phyloP scores from a whole-genome alignment of 441 rosid genomes.

The Theobroma grandiflorum region DNA sequence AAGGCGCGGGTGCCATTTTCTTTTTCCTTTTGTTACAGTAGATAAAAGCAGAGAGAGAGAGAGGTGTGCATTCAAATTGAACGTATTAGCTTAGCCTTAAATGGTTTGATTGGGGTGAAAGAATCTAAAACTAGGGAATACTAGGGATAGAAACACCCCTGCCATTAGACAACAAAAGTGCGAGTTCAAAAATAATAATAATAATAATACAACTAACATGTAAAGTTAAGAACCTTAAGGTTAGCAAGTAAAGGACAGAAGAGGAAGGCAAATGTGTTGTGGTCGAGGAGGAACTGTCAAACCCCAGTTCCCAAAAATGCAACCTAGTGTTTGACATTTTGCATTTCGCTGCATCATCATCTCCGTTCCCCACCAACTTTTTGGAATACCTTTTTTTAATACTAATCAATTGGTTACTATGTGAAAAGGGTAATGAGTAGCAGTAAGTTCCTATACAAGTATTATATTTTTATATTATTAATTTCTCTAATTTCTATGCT shows the following conservation, averaged over 20 bases:
- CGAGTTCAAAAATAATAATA: constrained; percentile 13
- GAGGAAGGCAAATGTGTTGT: constrained; percentile 9
- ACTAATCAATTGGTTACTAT: neutral
- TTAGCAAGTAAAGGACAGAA: constrained; percentile 37
- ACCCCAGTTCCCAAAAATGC: constrained; percentile 62
- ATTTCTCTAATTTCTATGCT: no score
- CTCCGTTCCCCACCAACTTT: constrained; percentile 31
- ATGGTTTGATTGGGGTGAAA: constrained; percentile 9
- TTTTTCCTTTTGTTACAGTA: neutral
- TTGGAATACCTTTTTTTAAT: constrained; percentile 7
- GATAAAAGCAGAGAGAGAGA: neutral
- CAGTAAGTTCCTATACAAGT: no score
- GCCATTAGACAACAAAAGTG: constrained; percentile 18
- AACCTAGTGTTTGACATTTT: constrained; percentile 88
- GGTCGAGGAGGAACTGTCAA: constrained; percentile 48
- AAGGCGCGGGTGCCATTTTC: neutral
- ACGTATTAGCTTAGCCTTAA: constrained; percentile 13
- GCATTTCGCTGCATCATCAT: constrained; percentile 58
- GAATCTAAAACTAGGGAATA: neutral
- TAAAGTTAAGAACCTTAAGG: constrained; percentile 44
- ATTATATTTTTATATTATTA: no score
- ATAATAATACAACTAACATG: constrained; percentile 5
- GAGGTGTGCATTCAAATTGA: neutral
- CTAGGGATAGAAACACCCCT: constrained; percentile 3
- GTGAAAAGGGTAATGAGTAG: neutral